Evolutionary conservation across 2,329 filamentous ascomycete genomes (phyloP), one percentile per base, ranked within the genome.

Genomic region (Ophiostoma piceae): DNA sequence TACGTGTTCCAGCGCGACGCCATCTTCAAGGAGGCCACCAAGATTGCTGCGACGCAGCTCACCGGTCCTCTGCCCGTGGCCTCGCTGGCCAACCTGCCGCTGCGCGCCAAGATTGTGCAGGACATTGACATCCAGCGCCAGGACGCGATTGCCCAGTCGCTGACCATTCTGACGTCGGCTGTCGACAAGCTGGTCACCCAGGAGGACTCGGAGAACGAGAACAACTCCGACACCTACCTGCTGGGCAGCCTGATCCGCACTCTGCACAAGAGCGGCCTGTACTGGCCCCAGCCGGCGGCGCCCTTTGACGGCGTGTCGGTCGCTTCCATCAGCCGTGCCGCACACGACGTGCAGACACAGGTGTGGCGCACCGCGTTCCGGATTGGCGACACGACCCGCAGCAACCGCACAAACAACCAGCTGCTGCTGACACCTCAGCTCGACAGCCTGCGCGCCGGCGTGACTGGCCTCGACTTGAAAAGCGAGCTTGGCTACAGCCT

Each of bases 191-290:
- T 78, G 26, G 57, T 73, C 16, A 35, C 3, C 0, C 41, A 39
- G 4, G 66, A 70, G 14, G 66, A 71, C n/a, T 69, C 68, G 22
- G 69, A 68, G 2, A 66, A 71, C 19, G 47, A 71, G 19, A 76
- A 73, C 69, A 57, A 73, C 35, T 71, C 73, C n/a, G 73, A 77
- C 71, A 71, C 76, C 2, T 75, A 76, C 64, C 67, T 78, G 19
- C 75, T 78, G 0, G 77, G 76, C 66, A 73, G 74, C 35, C 73
- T 79, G 7, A 67, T 77, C 71, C 74, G 75, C 64, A 74, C 77
- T 8, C 74, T 79, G 67, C 74, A 74, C 69, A 73, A 70, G 39
- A 71, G 68, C 43, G 67, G 72, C 3, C 71, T 76, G 11, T 64
- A 73, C 12, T 77, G 76, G 76, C 76, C 76, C 26, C 74, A 73